A percentile compares a stretch with the other conserved stretches of the same genome.
Conservation (phyloP, 495 filamentous ascomycete genomes). For the Daldinia concentrica region DNA sequence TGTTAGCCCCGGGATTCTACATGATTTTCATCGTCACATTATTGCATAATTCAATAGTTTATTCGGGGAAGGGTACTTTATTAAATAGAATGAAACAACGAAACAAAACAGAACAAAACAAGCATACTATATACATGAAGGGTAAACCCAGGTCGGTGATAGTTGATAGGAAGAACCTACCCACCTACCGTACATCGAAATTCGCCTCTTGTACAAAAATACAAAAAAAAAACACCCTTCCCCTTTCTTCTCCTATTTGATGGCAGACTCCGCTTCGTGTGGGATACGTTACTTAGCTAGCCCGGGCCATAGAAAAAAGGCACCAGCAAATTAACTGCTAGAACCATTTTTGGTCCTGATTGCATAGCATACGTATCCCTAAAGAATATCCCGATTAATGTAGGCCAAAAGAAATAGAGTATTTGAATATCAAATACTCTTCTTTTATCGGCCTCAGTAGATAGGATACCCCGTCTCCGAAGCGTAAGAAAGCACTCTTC, state of each 20-base stretch:
- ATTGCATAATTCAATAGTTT: neutral
- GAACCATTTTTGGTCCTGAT: neutral
- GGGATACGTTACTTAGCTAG: neutral
- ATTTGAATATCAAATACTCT: too few species aligned
- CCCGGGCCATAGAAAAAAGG: too few species aligned
- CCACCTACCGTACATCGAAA: neutral
- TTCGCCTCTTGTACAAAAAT: neutral
- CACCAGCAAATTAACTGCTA: too few species aligned
- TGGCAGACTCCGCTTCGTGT: neutral
- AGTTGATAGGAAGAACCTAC: neutral
- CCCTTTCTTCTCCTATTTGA: neutral
- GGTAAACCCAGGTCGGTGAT: neutral
- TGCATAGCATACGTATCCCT: neutral
- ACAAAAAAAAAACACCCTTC: neutral
- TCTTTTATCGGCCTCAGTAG: too few species aligned
- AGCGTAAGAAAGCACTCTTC: too few species aligned
- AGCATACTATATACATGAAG: neutral
- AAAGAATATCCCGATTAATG: neutral
- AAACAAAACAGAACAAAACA: neutral
- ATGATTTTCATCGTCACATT: neutral
- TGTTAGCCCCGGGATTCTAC: neutral
- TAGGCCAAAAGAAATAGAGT: too few species aligned
- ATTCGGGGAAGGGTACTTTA: conserved; percentile 1
- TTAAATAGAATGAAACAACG: neutral
- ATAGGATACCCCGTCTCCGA: too few species aligned